Base-by-base conservation (phyloP, 2,329 filamentous ascomycete genomes). In the Coniella vitis region DNA sequence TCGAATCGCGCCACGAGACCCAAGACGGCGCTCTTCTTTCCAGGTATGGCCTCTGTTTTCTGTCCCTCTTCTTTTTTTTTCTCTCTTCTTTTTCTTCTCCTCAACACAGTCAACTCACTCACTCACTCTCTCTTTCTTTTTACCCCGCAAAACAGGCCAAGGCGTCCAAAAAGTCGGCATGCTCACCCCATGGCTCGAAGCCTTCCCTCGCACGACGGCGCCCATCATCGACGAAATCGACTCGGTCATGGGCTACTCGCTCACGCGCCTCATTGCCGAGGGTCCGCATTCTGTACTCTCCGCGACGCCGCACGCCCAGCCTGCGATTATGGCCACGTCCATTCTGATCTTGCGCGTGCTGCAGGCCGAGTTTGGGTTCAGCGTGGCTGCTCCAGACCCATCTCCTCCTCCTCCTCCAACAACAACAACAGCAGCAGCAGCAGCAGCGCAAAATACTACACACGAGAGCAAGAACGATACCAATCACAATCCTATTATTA, bases 311-410 rank as follows among this genome's bases (percentile, higher is more conserved):
- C 90, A 95, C 63, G 87, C 91, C 4, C 91, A 97, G 66, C 91
- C 91, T 1, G 90, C 91, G 59, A 95, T 96, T 66, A 95, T 97
- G 89, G 88, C 90, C 13, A 93, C 89, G 4, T 94, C 88, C 22
- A 83, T 96, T 61, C 78, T 95, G 51, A 94, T 96, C 61, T 76
- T 96, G 47, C 84, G 87, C 48, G 83, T 96, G 52, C 76, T 97
- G 55, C 89, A 96, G 69, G 73, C 79, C 53, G 87, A 95, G 57
- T 96, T 91, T 62, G 81, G 78, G 36, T 95, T 96, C 69, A 74
- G 79, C 49, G 78, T 83, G 7, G 68, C 17, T 38, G 79, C 86
- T 48, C n/a, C n/a, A n/a, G n/a, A n/a, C n/a, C n/a, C n/a, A n/a
- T n/a, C n/a, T n/a, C n/a, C n/a, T n/a, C n/a, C n/a, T n/a, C n/a